Conservation (phyloP, 148 eudicot species). For the Rhododendron simsii region DNA sequence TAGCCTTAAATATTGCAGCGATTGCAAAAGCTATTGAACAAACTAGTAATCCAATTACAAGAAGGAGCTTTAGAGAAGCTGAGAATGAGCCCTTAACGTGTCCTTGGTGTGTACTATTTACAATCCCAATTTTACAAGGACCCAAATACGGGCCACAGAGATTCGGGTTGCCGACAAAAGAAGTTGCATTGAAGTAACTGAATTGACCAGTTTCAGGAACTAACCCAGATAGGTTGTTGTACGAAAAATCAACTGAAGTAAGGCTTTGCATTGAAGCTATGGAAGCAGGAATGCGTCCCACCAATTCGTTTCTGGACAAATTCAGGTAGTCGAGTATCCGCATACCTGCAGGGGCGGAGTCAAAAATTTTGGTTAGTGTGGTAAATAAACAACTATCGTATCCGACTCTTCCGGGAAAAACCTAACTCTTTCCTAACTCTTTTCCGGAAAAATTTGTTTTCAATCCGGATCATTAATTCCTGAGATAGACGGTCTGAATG, state of each 20-base stretch:
- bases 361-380: not conserved
- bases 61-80: constrained; percentile 70
- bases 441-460: too few species aligned
- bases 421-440: too few species aligned
- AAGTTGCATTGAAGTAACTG: constrained; percentile 83
- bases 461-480: too few species aligned
- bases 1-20: constrained; percentile 78
- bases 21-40: constrained; percentile 83
- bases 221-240: constrained; percentile 77
- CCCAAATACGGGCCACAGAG: constrained; percentile 91
- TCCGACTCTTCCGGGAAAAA: not conserved
- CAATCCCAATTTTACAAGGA: constrained; percentile 64
- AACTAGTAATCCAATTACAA: constrained; percentile 74
- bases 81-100: constrained; percentile 62
- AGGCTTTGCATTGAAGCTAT: constrained; percentile 80
- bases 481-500: too few species aligned
- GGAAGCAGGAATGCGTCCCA: constrained; percentile 66
- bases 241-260: constrained; percentile 94
- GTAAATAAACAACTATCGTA: not conserved
- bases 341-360: not conserved
- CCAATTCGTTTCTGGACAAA: constrained; percentile 63
- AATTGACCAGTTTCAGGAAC: constrained; percentile 92
- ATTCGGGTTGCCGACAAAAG: constrained; percentile 74
- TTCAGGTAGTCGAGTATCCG: constrained; percentile 45
- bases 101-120: constrained; percentile 36